Evolutionary conservation across 2,329 filamentous ascomycete species (phyloP).

Genomic region (Neopestalotiopsis rosae): DNA sequence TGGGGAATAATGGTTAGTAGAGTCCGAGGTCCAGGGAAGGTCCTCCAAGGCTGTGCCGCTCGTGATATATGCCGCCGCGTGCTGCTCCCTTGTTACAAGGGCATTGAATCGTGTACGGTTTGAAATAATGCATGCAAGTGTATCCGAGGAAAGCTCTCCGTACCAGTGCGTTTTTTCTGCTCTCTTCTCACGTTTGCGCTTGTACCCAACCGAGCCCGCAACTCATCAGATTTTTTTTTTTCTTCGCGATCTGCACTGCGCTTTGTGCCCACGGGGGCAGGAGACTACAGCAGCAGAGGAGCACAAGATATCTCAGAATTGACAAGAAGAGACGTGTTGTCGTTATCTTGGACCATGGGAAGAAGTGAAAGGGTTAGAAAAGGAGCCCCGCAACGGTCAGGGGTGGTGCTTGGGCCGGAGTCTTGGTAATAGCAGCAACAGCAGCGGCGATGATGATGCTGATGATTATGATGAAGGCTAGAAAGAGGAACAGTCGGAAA

Average conservation of each 20-base stretch:
- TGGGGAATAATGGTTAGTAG: constrained; percentile 17
- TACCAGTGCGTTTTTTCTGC: constrained; percentile 14
- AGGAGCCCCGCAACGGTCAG: constrained; percentile 19
- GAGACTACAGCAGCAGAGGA: neutral
- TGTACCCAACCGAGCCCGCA: constrained; percentile 10
- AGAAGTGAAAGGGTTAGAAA: neutral
- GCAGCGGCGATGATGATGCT: constrained; percentile 1
- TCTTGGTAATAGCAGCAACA: neutral
- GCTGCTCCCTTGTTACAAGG: neutral
- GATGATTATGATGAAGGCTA: constrained; percentile 4
- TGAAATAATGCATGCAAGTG: constrained; percentile 18
- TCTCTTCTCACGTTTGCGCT: constrained; percentile 11
- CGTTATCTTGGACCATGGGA: constrained; percentile 19
- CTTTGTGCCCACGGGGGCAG: neutral
- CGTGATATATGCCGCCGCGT: constrained; percentile 14
- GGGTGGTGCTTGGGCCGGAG: neutral
- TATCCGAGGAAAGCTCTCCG: constrained; percentile 15
- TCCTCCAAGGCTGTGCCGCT: constrained; percentile 9
- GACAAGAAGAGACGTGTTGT: constrained; percentile 6
- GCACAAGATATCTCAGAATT: neutral
- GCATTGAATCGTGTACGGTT: constrained; percentile 13
- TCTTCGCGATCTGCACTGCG: constrained; percentile 5
- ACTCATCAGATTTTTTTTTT: neutral
- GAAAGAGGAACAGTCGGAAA: constrained; percentile 17
- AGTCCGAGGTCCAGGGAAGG: constrained; percentile 8